phyloP scores from a whole-genome alignment of 2,329 filamentous ascomycete genomes.

The Trichophyton simii region DNA sequence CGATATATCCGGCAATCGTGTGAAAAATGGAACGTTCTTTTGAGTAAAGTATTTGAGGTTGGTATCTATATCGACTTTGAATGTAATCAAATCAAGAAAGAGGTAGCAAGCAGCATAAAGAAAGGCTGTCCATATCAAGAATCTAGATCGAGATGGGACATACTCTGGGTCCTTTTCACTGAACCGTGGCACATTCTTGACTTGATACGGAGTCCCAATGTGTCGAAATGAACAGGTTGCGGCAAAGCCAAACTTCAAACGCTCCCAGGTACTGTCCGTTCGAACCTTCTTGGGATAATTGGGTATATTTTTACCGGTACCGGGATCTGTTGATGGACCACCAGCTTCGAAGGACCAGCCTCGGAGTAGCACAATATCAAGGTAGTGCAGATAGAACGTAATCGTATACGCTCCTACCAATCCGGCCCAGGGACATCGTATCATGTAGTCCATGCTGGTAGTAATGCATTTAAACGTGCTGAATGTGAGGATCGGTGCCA shows the following conservation, averaged over 20 bases:
- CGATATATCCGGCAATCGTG: neutral
- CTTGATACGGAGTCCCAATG: neutral
- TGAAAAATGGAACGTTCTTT: neutral
- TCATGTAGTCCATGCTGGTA: neutral
- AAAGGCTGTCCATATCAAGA: neutral
- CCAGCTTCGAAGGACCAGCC: neutral
- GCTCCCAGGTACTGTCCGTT: neutral
- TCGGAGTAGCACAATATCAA: neutral
- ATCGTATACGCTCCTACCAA: neutral
- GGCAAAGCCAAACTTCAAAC: neutral
- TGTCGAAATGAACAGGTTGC: neutral
- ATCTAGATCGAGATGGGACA: neutral
- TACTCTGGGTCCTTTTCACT: neutral
- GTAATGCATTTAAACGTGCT: neutral
- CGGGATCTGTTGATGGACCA: neutral
- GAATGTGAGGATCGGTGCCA: neutral
- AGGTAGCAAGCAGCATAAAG: neutral
- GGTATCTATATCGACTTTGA: neutral
- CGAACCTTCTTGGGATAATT: neutral
- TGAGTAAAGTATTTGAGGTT: neutral
- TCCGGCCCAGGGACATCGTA: neutral
- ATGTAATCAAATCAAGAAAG: neutral
- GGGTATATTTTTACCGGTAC: neutral
- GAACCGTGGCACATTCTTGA: neutral
- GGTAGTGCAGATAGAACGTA: neutral